A percentile compares a stretch with the other conserved stretches of the same genome.
Conservation (phyloP, 345 rosid species). For the Eucalyptus camaldulensis region DNA sequence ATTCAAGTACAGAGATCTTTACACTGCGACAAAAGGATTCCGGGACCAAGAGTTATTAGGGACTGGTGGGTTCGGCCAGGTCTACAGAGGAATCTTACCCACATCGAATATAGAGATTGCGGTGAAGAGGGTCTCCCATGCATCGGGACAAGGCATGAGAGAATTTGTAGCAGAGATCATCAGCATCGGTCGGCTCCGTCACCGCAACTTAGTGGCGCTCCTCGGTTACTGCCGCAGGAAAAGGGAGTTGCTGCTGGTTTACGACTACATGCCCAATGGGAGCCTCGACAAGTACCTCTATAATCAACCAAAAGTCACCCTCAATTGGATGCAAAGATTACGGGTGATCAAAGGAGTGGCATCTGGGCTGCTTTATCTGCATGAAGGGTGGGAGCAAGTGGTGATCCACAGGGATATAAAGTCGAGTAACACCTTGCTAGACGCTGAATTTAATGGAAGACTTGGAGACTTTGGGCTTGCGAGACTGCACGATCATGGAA, state of each 20-base stretch:
- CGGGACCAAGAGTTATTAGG: conserved; percentile 47
- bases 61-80: conserved; percentile 54
- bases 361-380: background rate
- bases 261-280: conserved; percentile 42
- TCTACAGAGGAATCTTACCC: conserved; percentile 47
- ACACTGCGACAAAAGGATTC: conserved; percentile 56
- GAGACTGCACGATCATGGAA: conserved; percentile 20
- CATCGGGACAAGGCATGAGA: conserved; percentile 49
- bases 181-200: conserved; percentile 32
- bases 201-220: conserved; percentile 41
- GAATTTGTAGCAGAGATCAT: conserved; percentile 41
- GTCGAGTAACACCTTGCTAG: conserved; percentile 30
- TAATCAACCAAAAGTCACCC: conserved; percentile 6
- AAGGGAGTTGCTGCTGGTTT: conserved; percentile 38
- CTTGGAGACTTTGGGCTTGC: conserved; percentile 45
- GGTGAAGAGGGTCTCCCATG: conserved; percentile 63
- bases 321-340: background rate
- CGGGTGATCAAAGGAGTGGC: background rate
- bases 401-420: background rate
- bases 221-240: conserved; percentile 46
- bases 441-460: conserved; percentile 14
- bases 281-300: conserved; percentile 18
- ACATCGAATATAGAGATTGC: conserved; percentile 36
- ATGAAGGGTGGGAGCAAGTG: background rate
- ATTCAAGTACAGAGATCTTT: conserved; percentile 52